These are phyloP conservation scores for Kluyveromyces nonfermentans DNA, from an alignment of 805 yeast genomes.

Conservation along the genomic window DNA sequence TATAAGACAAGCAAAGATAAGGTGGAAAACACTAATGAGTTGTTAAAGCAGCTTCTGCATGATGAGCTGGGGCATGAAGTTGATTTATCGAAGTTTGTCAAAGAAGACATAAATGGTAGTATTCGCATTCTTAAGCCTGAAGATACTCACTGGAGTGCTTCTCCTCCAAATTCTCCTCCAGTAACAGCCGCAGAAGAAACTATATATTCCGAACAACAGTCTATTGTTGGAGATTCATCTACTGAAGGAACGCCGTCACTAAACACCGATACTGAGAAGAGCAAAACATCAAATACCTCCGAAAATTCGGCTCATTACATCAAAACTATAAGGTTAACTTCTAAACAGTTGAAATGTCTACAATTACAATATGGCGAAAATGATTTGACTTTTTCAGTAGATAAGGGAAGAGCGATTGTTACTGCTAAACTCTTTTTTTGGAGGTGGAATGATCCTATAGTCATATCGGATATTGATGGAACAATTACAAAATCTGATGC, in stretches of 20 bases:
- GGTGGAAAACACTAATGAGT: conserved; percentile 64
- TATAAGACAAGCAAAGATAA: conserved; percentile 81
- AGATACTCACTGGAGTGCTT: conserved; percentile 10
- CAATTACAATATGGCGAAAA: conserved; percentile 73
- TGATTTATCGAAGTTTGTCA: conserved; percentile 37
- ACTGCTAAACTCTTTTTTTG: conserved; percentile 70
- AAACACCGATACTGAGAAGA: conserved; percentile 3
- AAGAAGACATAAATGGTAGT: conserved; percentile 59
- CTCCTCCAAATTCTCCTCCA: conserved; percentile 20
- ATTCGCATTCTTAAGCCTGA: conserved; percentile 43
- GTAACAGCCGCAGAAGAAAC: conserved; percentile 7
- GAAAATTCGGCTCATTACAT: conserved; percentile 39
- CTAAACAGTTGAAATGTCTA: conserved; percentile 74
- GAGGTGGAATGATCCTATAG: conserved; percentile 80
- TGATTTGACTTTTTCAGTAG: conserved; percentile 67
- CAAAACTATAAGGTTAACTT: conserved; percentile 81
- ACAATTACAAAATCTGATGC: conserved; percentile 98
- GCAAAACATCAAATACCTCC: neutral
- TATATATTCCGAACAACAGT: conserved; percentile 2
- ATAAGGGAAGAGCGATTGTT: conserved; percentile 72
- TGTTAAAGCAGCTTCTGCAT: conserved; percentile 59
- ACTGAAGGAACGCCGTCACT: conserved; percentile 5
- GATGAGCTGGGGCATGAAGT: conserved; percentile 61
- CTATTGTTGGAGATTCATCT: conserved; percentile 8
- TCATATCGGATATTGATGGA: conserved; percentile 95